Evolutionary conservation across 192 early-diverging fungal genomes (phyloP).

Genomic region (Thoreauomyces humboldtii): DNA sequence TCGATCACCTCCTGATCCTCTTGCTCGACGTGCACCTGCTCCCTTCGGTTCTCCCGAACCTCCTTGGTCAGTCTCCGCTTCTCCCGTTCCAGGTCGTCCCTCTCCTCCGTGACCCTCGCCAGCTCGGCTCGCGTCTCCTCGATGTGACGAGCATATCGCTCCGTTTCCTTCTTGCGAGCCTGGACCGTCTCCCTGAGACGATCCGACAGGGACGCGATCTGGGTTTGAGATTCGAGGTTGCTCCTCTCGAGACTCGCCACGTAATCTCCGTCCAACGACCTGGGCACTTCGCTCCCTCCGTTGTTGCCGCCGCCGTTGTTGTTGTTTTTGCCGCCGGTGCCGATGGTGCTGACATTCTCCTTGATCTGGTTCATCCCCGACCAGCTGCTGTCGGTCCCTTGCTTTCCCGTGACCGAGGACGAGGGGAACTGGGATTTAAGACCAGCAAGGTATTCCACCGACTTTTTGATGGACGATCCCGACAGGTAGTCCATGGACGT

Average conservation of each 20-base stretch:
- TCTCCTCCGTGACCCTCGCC: constrained; percentile 1
- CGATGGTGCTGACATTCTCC: not conserved
- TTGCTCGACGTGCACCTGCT: constrained; percentile 1
- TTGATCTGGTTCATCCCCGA: not conserved
- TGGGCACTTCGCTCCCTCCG: not conserved
- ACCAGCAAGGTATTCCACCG: constrained; percentile 16
- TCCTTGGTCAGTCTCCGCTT: not conserved
- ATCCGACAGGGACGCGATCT: not conserved
- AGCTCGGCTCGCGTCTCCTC: constrained; percentile 20
- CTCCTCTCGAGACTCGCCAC: constrained; percentile 8
- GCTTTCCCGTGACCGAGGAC: not conserved
- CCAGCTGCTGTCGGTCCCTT: not conserved
- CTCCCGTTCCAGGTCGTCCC: not conserved
- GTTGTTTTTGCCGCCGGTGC: not conserved
- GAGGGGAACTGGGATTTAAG: not conserved
- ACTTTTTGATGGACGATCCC: not conserved
- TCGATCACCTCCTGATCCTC: constrained; percentile 17
- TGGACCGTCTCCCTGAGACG: not conserved
- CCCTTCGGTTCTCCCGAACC: constrained; percentile 7
- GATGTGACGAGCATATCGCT: constrained; percentile 13
- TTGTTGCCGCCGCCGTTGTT: not conserved
- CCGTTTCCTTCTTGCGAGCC: constrained; percentile 5
- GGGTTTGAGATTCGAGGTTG: constrained; percentile 6
- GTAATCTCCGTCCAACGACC: not conserved
- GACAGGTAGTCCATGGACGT: constrained; percentile 21